A percentile compares a stretch with the other conserved stretches of the same genome.
These are phyloP conservation scores for Silene conica DNA, from an alignment of 148 eudicot species.

Conservation along the genomic window DNA sequence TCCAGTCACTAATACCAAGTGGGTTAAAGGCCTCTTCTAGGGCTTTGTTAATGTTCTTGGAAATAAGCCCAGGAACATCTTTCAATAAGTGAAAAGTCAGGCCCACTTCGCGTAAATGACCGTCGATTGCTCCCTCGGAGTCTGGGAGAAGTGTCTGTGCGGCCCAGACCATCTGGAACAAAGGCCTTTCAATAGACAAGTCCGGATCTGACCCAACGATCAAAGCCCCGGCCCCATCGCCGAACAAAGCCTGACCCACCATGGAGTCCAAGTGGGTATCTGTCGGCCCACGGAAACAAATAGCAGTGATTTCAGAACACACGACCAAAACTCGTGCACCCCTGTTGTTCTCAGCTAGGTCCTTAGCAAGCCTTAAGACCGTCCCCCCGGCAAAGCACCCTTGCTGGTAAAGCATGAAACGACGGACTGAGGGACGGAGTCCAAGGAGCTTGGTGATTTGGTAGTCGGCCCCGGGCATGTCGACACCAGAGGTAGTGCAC, in stretches of 20 bases:
- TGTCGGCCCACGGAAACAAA: conserved; percentile 34
- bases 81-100: conserved; percentile 30
- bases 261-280: conserved; percentile 32
- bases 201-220: conserved; percentile 32
- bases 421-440: conserved; percentile 41
- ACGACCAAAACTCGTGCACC: conserved; percentile 30
- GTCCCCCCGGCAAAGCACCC: conserved; percentile 32
- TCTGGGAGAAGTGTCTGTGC: conserved; percentile 31
- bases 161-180: conserved; percentile 26
- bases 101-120: conserved; percentile 34
- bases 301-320: conserved; percentile 32
- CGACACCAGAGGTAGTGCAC: conserved; percentile 51
- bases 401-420: conserved; percentile 49
- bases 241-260: conserved; percentile 38
- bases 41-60: conserved; percentile 27
- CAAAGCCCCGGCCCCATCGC: conserved; percentile 32
- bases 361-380: conserved; percentile 31
- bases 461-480: conserved; percentile 57
- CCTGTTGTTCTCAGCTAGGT: conserved; percentile 28
- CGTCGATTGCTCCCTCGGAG: conserved; percentile 33
- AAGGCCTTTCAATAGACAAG: conserved; percentile 18
- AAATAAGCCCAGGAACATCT: conserved; percentile 30
- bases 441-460: conserved; percentile 52
- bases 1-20: conserved; percentile 28
- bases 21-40: conserved; percentile 27